Evolutionary conservation across 1,139 yeast species (phyloP).

Genomic region (Torulaspora pretoriensis): DNA sequence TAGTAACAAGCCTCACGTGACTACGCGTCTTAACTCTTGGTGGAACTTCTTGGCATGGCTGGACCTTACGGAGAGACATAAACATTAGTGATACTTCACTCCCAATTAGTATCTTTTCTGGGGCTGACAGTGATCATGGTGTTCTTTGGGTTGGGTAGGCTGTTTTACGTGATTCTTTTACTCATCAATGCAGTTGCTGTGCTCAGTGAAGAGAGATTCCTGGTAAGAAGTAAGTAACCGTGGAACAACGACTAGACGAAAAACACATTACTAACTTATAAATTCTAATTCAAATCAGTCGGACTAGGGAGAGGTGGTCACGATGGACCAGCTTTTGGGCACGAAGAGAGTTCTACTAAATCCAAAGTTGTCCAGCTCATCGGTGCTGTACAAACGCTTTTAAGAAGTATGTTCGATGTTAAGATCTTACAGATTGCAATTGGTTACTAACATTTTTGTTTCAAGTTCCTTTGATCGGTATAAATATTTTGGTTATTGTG

Average conservation of each 20-base stretch:
- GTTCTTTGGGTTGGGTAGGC: conserved; percentile 70
- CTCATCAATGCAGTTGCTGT: conserved; percentile 75
- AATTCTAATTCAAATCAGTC: conserved; percentile 29
- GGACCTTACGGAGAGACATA: neutral
- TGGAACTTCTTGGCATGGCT: neutral
- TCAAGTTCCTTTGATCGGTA: conserved; percentile 61
- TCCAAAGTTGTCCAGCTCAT: conserved; percentile 59
- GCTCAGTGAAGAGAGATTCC: conserved; percentile 75
- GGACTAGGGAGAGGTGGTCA: conserved; percentile 46
- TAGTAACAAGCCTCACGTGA: neutral
- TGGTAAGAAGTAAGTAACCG: conserved; percentile 55
- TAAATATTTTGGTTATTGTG: conserved; percentile 61
- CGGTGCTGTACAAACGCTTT: conserved; percentile 68
- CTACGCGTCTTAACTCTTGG: neutral
- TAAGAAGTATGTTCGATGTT: conserved; percentile 48
- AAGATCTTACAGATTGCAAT: neutral
- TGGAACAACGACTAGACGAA: neutral
- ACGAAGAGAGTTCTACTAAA: conserved; percentile 47
- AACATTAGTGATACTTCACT: neutral
- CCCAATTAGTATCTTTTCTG: neutral
- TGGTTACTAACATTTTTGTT: conserved; percentile 18
- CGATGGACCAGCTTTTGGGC: conserved; percentile 41
- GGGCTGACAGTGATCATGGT: conserved; percentile 9
- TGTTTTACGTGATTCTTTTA: conserved; percentile 62
- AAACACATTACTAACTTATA: conserved; percentile 13